A percentile compares a stretch with the other conserved stretches of the same genome.
phyloP scores from a whole-genome alignment of 371 early-diverging fungal species.

The Mucor indicus region DNA sequence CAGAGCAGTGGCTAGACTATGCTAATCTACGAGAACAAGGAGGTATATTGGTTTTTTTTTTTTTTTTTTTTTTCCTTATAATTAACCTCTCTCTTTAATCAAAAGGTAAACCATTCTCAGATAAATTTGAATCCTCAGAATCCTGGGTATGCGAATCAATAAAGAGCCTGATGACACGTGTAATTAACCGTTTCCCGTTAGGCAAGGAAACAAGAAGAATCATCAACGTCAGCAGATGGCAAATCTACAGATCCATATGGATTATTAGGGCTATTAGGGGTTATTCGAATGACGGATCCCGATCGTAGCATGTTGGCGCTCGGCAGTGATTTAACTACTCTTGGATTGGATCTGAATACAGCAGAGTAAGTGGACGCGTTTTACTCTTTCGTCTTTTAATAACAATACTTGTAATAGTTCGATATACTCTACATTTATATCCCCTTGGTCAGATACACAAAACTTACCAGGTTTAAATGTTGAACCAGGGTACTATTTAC shows the following conservation, averaged over 20 bases:
- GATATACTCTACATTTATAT: slow-evolving; percentile 78
- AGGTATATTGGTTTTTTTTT: neutral
- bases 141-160: slow-evolving; percentile 15
- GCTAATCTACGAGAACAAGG: slow-evolving; percentile 28
- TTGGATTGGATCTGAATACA: slow-evolving; percentile 77
- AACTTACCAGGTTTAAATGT: slow-evolving; percentile 46
- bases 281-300: slow-evolving; percentile 72
- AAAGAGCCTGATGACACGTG: neutral
- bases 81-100: neutral
- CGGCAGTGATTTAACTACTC: slow-evolving; percentile 74
- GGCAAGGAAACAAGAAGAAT: slow-evolving; percentile 18
- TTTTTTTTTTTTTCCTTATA: neutral
- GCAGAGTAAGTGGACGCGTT: slow-evolving; percentile 49
- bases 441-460: slow-evolving; percentile 77
- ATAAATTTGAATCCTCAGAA: slow-evolving; percentile 20
- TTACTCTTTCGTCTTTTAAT: neutral
- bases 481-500: slow-evolving; percentile 76
- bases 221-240: slow-evolving; percentile 12
- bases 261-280: slow-evolving; percentile 69
- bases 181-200: neutral
- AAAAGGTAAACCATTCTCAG: slow-evolving; percentile 18
- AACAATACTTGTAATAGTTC: slow-evolving; percentile 30
- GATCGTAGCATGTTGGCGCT: slow-evolving; percentile 70
- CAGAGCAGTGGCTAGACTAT: slow-evolving; percentile 41
- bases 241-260: slow-evolving; percentile 53